These are phyloP conservation scores for Phytophthora pseudosyringae DNA, from an alignment of 352 stramenopile species.

Conservation along the genomic window DNA sequence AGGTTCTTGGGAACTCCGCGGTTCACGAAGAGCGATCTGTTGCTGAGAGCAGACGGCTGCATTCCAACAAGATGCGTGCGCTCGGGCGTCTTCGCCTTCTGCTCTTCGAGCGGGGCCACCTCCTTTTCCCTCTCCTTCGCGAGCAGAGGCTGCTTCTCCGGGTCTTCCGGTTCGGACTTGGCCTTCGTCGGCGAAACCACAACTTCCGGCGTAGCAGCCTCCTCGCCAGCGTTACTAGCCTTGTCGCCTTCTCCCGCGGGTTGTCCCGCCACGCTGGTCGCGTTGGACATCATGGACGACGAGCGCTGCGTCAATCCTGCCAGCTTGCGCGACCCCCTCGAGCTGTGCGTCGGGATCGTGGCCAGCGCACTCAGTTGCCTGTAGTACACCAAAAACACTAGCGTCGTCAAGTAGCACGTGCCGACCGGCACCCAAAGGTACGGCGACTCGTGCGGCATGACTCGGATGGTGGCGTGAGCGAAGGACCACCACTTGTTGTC, in stretches of 20 bases:
- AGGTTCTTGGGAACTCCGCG: constrained; percentile 77
- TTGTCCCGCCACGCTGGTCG: constrained; percentile 27
- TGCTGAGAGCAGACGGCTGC: constrained; percentile 77
- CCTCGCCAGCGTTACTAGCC: constrained; percentile 4
- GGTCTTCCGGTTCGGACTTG: constrained; percentile 16
- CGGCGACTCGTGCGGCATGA: constrained; percentile 76
- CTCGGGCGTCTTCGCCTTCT: constrained; percentile 23
- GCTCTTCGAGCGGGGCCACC: constrained; percentile 10
- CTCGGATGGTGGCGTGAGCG: constrained; percentile 78
- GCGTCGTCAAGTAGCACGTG: constrained; percentile 80
- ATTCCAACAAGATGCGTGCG: constrained; percentile 79
- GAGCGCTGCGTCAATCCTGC: constrained; percentile 20
- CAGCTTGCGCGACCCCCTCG: constrained; percentile 7
- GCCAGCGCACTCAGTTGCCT: constrained; percentile 66
- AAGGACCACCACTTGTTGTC: constrained; percentile 81
- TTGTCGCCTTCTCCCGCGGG: constrained; percentile 25
- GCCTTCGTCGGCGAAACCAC: constrained; percentile 9
- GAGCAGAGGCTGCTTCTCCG: constrained; percentile 30
- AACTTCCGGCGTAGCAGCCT: constrained; percentile 17
- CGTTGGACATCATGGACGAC: constrained; percentile 38
- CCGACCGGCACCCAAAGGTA: constrained; percentile 81
- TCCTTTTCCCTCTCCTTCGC: constrained; percentile 27
- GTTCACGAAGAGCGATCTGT: constrained; percentile 82
- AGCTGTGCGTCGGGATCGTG: constrained; percentile 53
- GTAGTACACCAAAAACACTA: constrained; percentile 78